These are phyloP conservation scores for Westerdykella aurantiaca DNA, from an alignment of 2,329 filamentous ascomycete genomes.

Conservation along the genomic window DNA sequence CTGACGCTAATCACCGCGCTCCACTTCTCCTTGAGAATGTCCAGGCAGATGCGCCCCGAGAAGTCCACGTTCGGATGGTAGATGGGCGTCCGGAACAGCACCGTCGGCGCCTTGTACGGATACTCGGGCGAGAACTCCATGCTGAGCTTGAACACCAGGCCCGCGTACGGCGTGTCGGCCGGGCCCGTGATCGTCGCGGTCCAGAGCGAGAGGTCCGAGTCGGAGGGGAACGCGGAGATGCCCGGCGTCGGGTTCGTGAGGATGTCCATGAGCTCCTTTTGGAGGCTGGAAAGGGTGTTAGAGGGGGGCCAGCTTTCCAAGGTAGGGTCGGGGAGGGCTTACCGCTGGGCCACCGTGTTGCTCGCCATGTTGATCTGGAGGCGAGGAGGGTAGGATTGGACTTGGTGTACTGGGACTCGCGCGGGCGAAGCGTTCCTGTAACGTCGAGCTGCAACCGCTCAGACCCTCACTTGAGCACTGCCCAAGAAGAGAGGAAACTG, in stretches of 20 bases:
- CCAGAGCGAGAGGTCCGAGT: slow-evolving; percentile 81
- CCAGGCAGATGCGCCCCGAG: slow-evolving; percentile 90
- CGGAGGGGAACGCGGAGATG: slow-evolving; percentile 89
- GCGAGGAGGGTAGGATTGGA: slow-evolving; percentile 17
- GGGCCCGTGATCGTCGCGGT: slow-evolving; percentile 90
- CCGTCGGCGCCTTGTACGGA: slow-evolving; percentile 82
- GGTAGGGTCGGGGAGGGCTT: too few relatives aligned
- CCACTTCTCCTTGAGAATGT: slow-evolving; percentile 99
- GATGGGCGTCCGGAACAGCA: slow-evolving; percentile 96
- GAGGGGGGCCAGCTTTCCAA: too few relatives aligned
- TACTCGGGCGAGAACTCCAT: slow-evolving; percentile 91
- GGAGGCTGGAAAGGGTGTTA: slow-evolving; percentile 56
- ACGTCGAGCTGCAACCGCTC: too few relatives aligned
- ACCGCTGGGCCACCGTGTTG: slow-evolving; percentile 42
- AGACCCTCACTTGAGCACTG: too few relatives aligned
- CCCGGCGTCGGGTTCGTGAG: slow-evolving; percentile 94
- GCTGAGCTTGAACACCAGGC: slow-evolving; percentile 83
- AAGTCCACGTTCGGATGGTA: slow-evolving; percentile 99
- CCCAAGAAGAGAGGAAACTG: too few relatives aligned
- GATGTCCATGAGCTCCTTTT: slow-evolving; percentile 96
- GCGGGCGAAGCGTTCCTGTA: too few relatives aligned
- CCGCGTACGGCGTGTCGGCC: slow-evolving; percentile 82
- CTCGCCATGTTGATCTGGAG: slow-evolving; percentile 3
- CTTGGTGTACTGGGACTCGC: slow-evolving; percentile 12
- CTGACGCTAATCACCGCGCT: slow-evolving; percentile 96